These are phyloP conservation scores for Ascochyta rabiei DNA, from an alignment of 2,329 filamentous ascomycete genomes.

Conservation along the genomic window DNA sequence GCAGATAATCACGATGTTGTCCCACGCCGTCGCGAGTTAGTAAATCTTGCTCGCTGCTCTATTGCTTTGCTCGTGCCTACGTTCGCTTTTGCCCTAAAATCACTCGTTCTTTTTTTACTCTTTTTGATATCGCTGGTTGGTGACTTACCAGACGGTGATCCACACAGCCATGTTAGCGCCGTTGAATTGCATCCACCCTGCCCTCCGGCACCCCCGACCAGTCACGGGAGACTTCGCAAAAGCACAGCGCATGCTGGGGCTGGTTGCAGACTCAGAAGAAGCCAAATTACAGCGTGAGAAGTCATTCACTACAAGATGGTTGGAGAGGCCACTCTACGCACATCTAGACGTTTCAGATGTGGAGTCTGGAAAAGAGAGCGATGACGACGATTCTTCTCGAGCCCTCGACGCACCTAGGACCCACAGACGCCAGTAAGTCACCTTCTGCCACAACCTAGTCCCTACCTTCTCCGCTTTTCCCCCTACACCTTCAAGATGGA, in stretches of 20 bases:
- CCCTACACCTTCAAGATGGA: conserved; percentile 15
- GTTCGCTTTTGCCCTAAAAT: conserved; percentile 12
- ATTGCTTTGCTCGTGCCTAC: conserved; percentile 23
- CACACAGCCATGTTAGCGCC: conserved; percentile 33
- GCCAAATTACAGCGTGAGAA: conserved; percentile 29
- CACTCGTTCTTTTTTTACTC: conserved; percentile 4
- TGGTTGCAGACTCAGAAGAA: conserved; percentile 33
- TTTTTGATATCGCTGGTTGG: not conserved
- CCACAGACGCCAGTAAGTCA: conserved; percentile 18
- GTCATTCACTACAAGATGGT: conserved; percentile 36
- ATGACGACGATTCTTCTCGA: conserved; percentile 17
- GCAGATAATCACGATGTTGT: conserved; percentile 31
- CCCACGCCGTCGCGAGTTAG: conserved; percentile 29
- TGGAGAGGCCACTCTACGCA: conserved; percentile 34
- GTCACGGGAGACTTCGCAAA: conserved; percentile 35
- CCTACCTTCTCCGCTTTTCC: conserved; percentile 20
- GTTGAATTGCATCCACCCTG: conserved; percentile 24
- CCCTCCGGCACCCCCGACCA: conserved; percentile 33
- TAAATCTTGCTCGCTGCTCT: conserved; percentile 23
- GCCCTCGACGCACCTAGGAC: conserved; percentile 14
- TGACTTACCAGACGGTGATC: conserved; percentile 2
- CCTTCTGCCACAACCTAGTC: conserved; percentile 6
- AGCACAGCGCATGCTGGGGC: conserved; percentile 34
- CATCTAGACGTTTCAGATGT: conserved; percentile 25
- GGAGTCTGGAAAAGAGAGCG: conserved; percentile 17